These are phyloP conservation scores for Marasmius sp. DNA, from an alignment of 1,284 basidiomycete species.

Conservation along the genomic window DNA sequence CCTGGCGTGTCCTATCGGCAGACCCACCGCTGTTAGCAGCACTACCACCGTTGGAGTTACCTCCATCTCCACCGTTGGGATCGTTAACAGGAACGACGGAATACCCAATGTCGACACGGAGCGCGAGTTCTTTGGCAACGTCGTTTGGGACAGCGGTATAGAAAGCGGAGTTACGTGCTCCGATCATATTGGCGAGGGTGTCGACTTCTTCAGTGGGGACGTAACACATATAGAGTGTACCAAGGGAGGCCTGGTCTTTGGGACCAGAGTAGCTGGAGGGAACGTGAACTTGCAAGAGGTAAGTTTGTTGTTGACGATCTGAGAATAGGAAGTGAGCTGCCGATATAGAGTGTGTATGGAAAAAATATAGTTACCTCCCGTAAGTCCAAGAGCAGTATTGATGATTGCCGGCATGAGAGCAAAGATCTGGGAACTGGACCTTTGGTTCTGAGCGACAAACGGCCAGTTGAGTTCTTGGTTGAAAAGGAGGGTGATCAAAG, in stretches of 20 bases:
- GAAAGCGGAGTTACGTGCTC: conserved; percentile 53
- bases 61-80: conserved; percentile 22
- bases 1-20: conserved; percentile 48
- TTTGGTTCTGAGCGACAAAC: conserved; percentile 51
- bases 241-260: conserved; percentile 44
- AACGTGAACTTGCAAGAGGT: conserved; percentile 57
- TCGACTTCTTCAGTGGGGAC: conserved; percentile 51
- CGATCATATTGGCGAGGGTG: conserved; percentile 55
- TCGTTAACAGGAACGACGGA: conserved; percentile 47
- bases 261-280: conserved; percentile 51
- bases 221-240: conserved; percentile 62
- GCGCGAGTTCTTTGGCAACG: conserved; percentile 51
- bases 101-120: conserved; percentile 60
- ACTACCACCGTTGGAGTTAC: conserved; percentile 18
- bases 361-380: conserved; percentile 31
- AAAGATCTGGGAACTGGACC: conserved; percentile 64
- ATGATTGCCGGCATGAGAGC: conserved; percentile 55
- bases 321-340: conserved; percentile 1
- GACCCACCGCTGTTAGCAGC: conserved; percentile 24
- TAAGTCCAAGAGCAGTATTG: conserved; percentile 44
- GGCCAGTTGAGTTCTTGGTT: conserved; percentile 56
- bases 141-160: conserved; percentile 46
- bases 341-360: not conserved
- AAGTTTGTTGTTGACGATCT: conserved; percentile 50
- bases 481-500: conserved; percentile 60